Evolutionary conservation across 139 green algal species (phyloP).

Genomic region (Tetradesmus obliquus): DNA sequence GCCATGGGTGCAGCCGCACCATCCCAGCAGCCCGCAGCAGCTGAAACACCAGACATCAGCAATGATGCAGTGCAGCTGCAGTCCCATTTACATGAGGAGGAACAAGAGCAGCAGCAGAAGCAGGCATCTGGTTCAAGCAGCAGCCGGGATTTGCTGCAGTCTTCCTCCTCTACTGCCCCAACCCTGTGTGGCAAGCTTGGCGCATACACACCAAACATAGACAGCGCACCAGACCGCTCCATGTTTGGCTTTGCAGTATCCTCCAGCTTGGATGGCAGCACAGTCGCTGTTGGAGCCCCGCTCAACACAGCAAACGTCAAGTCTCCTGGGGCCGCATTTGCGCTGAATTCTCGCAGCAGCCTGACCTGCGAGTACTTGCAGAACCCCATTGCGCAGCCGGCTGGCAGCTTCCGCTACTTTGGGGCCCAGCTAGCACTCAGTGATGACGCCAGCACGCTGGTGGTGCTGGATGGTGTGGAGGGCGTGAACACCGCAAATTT

Average conservation of each 20-base stretch:
- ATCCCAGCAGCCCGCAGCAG: background rate
- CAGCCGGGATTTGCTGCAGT: background rate
- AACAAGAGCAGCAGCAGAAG: background rate
- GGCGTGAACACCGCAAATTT: background rate
- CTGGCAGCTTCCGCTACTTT: constrained; percentile 25
- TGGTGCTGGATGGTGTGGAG: constrained; percentile 15
- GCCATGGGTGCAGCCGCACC: background rate
- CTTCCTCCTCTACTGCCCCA: background rate
- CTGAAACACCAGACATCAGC: background rate
- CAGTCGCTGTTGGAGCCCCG: background rate
- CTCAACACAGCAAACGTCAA: background rate
- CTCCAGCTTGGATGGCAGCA: constrained; percentile 1
- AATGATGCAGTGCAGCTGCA: background rate
- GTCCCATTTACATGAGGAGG: background rate
- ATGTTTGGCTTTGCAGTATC: constrained; percentile 18
- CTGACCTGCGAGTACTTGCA: background rate
- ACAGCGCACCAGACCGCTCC: constrained; percentile 3
- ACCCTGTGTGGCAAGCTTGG: constrained; percentile 13
- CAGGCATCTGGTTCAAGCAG: background rate
- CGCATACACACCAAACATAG: background rate
- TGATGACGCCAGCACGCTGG: background rate
- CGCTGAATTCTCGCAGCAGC: background rate
- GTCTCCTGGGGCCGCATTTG: background rate
- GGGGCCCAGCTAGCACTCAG: constrained; percentile 8
- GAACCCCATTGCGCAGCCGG: background rate